Conservation (phyloP, 192 early-diverging fungal species). For the Coemansia erecta region DNA sequence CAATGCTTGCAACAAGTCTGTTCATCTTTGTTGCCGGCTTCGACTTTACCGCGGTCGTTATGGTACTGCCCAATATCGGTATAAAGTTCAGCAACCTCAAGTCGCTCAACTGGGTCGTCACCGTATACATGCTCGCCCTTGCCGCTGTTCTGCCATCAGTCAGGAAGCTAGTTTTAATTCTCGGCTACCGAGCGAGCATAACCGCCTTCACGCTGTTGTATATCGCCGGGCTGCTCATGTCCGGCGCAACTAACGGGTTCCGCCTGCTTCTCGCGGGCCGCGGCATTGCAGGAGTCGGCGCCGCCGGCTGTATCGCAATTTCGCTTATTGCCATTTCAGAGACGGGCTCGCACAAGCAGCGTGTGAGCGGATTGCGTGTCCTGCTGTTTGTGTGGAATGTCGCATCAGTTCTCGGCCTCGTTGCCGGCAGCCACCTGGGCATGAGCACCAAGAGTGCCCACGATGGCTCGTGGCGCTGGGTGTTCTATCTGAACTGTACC, state of each 20-base stretch:
- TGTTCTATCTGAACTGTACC: slow-evolving; percentile 48
- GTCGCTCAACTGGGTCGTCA: slow-evolving; percentile 78
- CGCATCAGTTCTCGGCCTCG: slow-evolving; percentile 57
- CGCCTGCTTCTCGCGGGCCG: slow-evolving; percentile 56
- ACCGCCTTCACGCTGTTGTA: slow-evolving; percentile 31
- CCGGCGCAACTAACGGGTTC: slow-evolving; percentile 55
- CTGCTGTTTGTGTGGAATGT: slow-evolving; percentile 38
- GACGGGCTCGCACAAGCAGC: slow-evolving; percentile 23
- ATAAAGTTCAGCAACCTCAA: slow-evolving; percentile 67
- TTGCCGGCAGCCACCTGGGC: slow-evolving; percentile 52
- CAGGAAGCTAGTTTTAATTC: slow-evolving; percentile 49
- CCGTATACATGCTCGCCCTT: slow-evolving; percentile 53
- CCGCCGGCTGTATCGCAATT: slow-evolving; percentile 45
- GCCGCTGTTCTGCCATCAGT: slow-evolving; percentile 52
- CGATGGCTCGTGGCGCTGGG: slow-evolving; percentile 52
- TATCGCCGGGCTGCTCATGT: slow-evolving; percentile 39
- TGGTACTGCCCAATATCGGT: slow-evolving; percentile 67
- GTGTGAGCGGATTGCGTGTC: slow-evolving; percentile 22
- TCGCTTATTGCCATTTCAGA: slow-evolving; percentile 54
- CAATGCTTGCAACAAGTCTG: slow-evolving; percentile 43
- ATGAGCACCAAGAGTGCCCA: neutral
- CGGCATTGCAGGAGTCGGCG: slow-evolving; percentile 52
- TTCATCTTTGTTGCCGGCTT: slow-evolving; percentile 68
- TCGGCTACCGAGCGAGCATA: slow-evolving; percentile 43
- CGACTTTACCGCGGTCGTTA: slow-evolving; percentile 79